Conservation (phyloP, 441 rosid species). For the Eutrema salsugineum region DNA sequence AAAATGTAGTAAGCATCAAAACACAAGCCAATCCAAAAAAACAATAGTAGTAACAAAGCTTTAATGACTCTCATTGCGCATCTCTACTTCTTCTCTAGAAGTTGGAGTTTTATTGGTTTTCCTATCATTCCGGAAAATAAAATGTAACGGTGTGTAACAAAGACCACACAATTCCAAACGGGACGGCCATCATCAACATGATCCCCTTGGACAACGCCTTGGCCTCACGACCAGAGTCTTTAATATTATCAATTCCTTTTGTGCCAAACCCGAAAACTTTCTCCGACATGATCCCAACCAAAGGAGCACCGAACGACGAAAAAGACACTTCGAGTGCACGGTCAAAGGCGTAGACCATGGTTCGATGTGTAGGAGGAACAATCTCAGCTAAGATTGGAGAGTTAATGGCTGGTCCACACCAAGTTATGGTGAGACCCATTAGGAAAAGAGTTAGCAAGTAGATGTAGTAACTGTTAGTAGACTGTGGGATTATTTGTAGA, state of each 20-base stretch:
- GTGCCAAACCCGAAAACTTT: constrained; percentile 65
- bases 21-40: neutral
- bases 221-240: constrained; percentile 55
- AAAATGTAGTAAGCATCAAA: neutral
- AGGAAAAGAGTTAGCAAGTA: constrained; percentile 52
- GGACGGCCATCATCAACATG: constrained; percentile 74
- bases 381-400: constrained; percentile 91
- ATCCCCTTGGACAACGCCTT: constrained; percentile 77
- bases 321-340: constrained; percentile 79
- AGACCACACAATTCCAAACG: constrained; percentile 72
- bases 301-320: constrained; percentile 81
- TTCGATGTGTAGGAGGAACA: constrained; percentile 73
- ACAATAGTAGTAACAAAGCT: neutral
- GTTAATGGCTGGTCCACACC: constrained; percentile 75
- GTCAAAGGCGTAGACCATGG: constrained; percentile 87
- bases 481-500: constrained; percentile 61
- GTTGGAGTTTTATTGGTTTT: constrained; percentile 39
- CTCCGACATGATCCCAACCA: constrained; percentile 87
- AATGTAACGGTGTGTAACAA: constrained; percentile 72
- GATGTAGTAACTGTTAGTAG: constrained; percentile 51
- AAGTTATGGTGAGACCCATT: constrained; percentile 82
- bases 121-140: constrained; percentile 50
- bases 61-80: constrained; percentile 14
- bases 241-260: constrained; percentile 46
- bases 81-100: constrained; percentile 44